Conservation (phyloP, 768 basidiomycete genomes). For the Coprinopsis strossmayeri region DNA sequence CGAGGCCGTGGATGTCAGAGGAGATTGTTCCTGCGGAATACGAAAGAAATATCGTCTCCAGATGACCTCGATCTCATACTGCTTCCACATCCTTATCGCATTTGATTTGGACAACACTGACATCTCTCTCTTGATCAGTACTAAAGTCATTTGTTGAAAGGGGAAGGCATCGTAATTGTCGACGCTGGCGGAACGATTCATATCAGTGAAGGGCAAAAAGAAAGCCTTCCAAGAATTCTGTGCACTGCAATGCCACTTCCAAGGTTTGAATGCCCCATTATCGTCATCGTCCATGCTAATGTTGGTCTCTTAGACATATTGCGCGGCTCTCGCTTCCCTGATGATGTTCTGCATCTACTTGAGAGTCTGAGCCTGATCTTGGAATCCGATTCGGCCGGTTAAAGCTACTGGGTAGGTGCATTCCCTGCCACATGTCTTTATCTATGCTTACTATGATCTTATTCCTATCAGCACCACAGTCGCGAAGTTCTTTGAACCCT, state of each 20-base stretch:
- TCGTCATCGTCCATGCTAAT: no score
- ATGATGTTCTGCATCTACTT: slow-evolving; percentile 29
- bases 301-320: slow-evolving; percentile 24
- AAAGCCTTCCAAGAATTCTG: slow-evolving; percentile 35
- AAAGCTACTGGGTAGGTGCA: slow-evolving; percentile 25
- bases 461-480: slow-evolving; percentile 26
- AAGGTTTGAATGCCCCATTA: slow-evolving; percentile 2
- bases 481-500: slow-evolving; percentile 28
- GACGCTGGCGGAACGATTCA: slow-evolving; percentile 60
- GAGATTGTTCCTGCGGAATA: not conserved
- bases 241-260: slow-evolving; percentile 26
- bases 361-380: slow-evolving; percentile 29
- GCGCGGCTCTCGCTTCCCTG: slow-evolving; percentile 26
- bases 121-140: not conserved
- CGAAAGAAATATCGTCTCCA: not conserved
- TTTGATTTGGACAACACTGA: no score
- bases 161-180: slow-evolving; percentile 42
- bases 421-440: no score
- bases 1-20: slow-evolving; percentile 19
- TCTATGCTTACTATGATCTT: no score
- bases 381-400: slow-evolving; percentile 36
- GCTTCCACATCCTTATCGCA: no score
- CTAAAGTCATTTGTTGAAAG: slow-evolving; percentile 20
- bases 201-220: slow-evolving; percentile 28
- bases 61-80: no score